These are phyloP conservation scores for Mycena leptocephala DNA, from an alignment of 768 basidiomycete species.

Conservation along the genomic window DNA sequence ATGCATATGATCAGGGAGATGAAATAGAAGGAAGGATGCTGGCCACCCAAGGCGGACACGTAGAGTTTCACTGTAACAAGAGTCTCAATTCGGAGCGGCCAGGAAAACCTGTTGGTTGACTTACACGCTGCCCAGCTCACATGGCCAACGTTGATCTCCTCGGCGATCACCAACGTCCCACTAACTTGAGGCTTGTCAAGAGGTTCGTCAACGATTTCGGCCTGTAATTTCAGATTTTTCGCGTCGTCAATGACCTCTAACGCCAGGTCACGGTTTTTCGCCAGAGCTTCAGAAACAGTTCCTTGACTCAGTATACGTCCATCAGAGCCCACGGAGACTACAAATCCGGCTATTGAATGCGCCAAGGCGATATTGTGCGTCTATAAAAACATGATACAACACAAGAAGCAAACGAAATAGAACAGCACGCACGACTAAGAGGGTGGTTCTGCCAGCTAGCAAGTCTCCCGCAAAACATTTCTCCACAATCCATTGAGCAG, in stretches of 20 bases:
- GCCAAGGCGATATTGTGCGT: constrained; percentile 69
- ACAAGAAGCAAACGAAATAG: background rate
- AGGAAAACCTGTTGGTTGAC: background rate
- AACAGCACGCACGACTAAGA: constrained; percentile 74
- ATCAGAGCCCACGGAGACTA: constrained; percentile 70
- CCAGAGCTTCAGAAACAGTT: constrained; percentile 63
- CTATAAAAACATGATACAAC: constrained; percentile 39
- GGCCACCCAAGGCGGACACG: constrained; percentile 32
- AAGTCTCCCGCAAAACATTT: constrained; percentile 88
- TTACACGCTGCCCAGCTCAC: constrained; percentile 59
- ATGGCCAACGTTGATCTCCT: constrained; percentile 63
- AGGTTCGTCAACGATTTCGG: constrained; percentile 40
- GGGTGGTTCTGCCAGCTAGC: constrained; percentile 84
- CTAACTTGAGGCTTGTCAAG: constrained; percentile 31
- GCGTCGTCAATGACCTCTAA: constrained; percentile 47
- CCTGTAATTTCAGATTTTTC: constrained; percentile 40
- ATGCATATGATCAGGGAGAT: constrained; percentile 23
- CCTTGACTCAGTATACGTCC: constrained; percentile 68
- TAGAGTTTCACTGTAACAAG: constrained; percentile 37
- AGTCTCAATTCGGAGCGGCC: background rate
- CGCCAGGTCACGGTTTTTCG: constrained; percentile 53
- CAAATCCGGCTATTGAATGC: constrained; percentile 67
- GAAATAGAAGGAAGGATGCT: constrained; percentile 34
- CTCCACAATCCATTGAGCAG: constrained; percentile 85
- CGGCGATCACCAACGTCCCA: constrained; percentile 64